These are phyloP conservation scores for Ganoderma lucidum DNA, from an alignment of 1,284 basidiomycete species.

Conservation along the genomic window DNA sequence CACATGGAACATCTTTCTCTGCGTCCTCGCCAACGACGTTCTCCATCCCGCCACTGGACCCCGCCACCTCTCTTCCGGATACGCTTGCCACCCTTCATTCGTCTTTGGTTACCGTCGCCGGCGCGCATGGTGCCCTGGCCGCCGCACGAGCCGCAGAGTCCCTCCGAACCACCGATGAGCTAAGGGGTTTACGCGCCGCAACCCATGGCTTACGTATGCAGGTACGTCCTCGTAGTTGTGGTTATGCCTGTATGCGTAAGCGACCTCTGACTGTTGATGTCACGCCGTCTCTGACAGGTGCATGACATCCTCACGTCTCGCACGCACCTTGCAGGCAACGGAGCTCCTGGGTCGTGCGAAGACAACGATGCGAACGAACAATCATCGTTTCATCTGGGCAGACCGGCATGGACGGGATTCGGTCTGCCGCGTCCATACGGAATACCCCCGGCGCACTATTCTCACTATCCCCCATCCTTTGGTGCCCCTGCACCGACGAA, in stretches of 20 bases:
- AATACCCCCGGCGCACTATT: constrained; percentile 18
- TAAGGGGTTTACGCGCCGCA: constrained; percentile 74
- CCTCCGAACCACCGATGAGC: constrained; percentile 78
- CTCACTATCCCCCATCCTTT: constrained; percentile 17
- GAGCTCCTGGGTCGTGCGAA: constrained; percentile 5
- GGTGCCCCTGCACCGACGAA: constrained; percentile 26
- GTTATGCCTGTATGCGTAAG: background rate
- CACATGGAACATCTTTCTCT: constrained; percentile 30
- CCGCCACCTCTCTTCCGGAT: constrained; percentile 66
- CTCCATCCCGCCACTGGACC: constrained; percentile 64
- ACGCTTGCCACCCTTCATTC: constrained; percentile 66
- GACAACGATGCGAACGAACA: constrained; percentile 19
- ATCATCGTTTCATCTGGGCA: constrained; percentile 18
- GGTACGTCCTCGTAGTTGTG: constrained; percentile 45
- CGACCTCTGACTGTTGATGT: constrained; percentile 3
- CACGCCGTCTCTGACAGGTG: constrained; percentile 16
- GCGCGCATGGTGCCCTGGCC: constrained; percentile 43
- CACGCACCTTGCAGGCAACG: constrained; percentile 13
- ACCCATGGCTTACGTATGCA: constrained; percentile 86
- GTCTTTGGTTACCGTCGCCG: constrained; percentile 64
- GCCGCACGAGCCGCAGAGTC: constrained; percentile 59
- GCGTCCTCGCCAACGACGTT: constrained; percentile 38
- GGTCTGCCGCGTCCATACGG: constrained; percentile 26
- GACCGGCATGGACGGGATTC: constrained; percentile 27
- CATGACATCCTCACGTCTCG: constrained; percentile 32